These are phyloP conservation scores for Colletotrichum falcatum DNA, from an alignment of 2,329 filamentous ascomycete species.

Conservation along the genomic window DNA sequence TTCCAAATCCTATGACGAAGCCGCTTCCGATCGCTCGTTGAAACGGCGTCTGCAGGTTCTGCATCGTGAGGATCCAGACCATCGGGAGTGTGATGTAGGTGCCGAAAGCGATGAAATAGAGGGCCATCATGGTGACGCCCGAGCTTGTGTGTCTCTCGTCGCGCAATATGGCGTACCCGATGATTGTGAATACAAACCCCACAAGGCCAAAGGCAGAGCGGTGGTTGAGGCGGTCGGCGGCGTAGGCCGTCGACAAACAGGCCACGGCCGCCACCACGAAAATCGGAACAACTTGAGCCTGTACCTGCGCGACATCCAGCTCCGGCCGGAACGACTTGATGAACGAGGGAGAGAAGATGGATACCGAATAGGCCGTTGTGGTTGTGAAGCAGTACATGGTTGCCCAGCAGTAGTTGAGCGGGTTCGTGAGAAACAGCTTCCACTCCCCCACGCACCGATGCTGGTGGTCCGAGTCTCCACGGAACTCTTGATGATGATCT, in stretches of 20 bases:
- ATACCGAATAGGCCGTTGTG: conserved; percentile 41
- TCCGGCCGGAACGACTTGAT: conserved; percentile 39
- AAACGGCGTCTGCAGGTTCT: conserved; percentile 41
- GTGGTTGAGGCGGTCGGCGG: conserved; percentile 40
- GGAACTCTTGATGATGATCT: conserved; percentile 1
- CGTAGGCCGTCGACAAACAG: conserved; percentile 35
- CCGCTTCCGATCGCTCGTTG: conserved; percentile 46
- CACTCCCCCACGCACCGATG: conserved; percentile 35
- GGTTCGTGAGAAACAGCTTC: conserved; percentile 40
- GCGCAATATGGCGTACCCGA: conserved; percentile 37
- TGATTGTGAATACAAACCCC: conserved; percentile 36
- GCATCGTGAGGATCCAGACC: conserved; percentile 41
- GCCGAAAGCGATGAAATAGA: conserved; percentile 41
- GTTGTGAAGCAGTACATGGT: conserved; percentile 40
- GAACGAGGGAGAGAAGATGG: conserved; percentile 43
- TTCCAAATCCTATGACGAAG: conserved; percentile 55
- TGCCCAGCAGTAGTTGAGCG: conserved; percentile 42
- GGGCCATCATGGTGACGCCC: conserved; percentile 39
- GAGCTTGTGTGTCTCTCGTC: background rate
- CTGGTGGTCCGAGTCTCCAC: conserved; percentile 26
- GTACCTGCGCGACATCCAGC: conserved; percentile 32
- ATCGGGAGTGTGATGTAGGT: conserved; percentile 41
- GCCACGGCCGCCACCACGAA: conserved; percentile 40
- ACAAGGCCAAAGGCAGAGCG: conserved; percentile 39
- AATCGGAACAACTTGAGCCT: conserved; percentile 41